These are phyloP conservation scores for Dendrobium officinale DNA, from an alignment of 106 monocot genomes.

Conservation along the genomic window DNA sequence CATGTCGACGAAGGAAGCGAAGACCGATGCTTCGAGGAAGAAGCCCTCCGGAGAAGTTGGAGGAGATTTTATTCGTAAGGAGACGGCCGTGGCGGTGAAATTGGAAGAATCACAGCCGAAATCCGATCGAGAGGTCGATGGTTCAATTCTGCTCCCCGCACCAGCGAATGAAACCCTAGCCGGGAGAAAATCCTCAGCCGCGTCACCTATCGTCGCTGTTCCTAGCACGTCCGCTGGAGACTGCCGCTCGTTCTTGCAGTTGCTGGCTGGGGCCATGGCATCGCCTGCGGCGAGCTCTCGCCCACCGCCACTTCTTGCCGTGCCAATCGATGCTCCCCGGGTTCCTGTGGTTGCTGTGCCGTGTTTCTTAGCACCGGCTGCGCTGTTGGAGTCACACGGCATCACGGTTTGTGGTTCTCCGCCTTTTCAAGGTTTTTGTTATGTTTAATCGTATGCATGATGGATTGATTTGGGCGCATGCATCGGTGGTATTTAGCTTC, in stretches of 20 bases:
- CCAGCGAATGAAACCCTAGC: background rate
- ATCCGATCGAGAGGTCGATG: background rate
- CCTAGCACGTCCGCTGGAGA: background rate
- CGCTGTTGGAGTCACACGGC: conserved; percentile 11
- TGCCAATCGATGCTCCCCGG: conserved; percentile 17
- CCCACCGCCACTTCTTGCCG: conserved; percentile 8
- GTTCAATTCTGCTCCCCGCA: too few relatives aligned
- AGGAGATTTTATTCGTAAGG: background rate
- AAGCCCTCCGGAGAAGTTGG: background rate
- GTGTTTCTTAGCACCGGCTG: conserved; percentile 17
- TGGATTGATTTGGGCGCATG: background rate
- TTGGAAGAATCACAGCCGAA: background rate
- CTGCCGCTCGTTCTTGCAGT: conserved; percentile 13
- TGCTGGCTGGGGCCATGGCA: conserved; percentile 26
- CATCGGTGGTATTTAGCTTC: background rate
- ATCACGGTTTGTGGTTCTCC: conserved; percentile 19
- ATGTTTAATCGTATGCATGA: background rate
- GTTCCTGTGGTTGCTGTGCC: conserved; percentile 22
- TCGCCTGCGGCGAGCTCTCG: conserved; percentile 13
- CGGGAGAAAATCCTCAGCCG: background rate
- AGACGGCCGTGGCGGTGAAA: background rate
- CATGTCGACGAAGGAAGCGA: conserved; percentile 2
- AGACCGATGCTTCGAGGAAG: background rate
- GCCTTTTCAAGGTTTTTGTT: background rate
- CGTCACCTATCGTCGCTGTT: background rate